These are phyloP conservation scores for Alnus rubra DNA, from an alignment of 306 rosid genomes.

Conservation along the genomic window DNA sequence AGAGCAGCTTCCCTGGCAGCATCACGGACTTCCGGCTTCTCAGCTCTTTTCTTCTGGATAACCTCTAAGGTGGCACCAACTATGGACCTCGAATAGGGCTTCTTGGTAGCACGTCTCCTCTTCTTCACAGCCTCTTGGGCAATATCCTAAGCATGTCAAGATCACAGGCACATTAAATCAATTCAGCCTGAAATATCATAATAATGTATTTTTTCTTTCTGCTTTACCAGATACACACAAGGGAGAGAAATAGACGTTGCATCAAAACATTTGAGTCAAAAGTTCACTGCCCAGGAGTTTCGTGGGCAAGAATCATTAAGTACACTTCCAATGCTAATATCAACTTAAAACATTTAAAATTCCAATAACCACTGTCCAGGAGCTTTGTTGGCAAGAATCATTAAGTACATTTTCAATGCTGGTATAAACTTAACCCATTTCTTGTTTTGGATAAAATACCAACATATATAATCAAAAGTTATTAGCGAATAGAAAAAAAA, in stretches of 20 bases:
- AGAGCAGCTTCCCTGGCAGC: slow-evolving; percentile 86
- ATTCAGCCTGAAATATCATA: background rate
- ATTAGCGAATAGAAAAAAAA: background rate
- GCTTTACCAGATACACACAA: background rate
- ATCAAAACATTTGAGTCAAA: background rate
- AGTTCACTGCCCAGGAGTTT: background rate
- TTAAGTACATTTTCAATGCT: background rate
- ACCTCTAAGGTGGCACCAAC: slow-evolving; percentile 72
- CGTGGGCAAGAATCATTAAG: background rate
- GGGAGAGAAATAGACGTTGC: background rate
- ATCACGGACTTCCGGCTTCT: slow-evolving; percentile 76
- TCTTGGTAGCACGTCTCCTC: slow-evolving; percentile 68
- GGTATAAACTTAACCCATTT: background rate
- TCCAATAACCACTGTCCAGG: background rate
- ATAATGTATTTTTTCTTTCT: background rate
- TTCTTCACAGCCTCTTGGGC: slow-evolving; percentile 81
- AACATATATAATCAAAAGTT: background rate
- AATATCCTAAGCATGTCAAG: slow-evolving; percentile 42
- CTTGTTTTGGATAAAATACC: background rate
- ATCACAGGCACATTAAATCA: background rate
- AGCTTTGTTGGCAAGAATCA: background rate
- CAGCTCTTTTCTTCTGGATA: slow-evolving; percentile 67
- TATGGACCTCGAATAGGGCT: slow-evolving; percentile 74
- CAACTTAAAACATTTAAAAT: background rate
- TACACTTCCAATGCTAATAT: background rate